Base-by-base conservation (phyloP, 129 eudicot genomes). In the Kitagawia praeruptora region DNA sequence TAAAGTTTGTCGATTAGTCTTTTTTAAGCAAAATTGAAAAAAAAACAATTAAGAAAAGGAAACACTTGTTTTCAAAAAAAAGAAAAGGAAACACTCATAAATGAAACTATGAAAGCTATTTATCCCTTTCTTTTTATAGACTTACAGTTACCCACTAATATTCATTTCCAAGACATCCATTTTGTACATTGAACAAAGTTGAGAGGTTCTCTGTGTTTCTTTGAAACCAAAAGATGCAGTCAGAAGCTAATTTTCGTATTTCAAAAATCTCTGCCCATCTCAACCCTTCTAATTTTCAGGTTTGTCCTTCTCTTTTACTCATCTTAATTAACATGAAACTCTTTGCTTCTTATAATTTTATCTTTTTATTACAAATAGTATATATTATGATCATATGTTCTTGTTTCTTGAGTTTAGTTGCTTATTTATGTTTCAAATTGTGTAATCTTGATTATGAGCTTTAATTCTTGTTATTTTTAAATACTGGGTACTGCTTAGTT, bases 261-360 rank as follows among this genome's bases (percentile, higher is more conserved):
- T 90, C 98, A 82, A 85, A 88, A 82, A 85, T 93, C 78, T 86
- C 98, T 64, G 98, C 98, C 83, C 98, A 93, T 87, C 96, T 93
- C 58, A 80, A 85, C 73, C 98, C 98, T 73, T 75, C 90, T 69
- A 87, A 80, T 86, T 56, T 66, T 39, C 89, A 88, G 98, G 98
- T 93, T 46, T 82, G 18, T 76, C 0, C 58, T 45, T 31, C 44
- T 19, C 15, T 40, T 37, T 66, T n/a, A 42, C 23, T 34, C 45
- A 70, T 1, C 8, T 42, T n/a, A 1, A 44, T 44, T 13, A 42
- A 9, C 21, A 41, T 5, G 10, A 10, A 40, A n/a, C 16, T 3
- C 14, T 39, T 77, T 78, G 77, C 16, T 75, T 4, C 37, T 74
- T n/a, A 38, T 58, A 16, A 44, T 56, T 77, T 3, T 77, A 34